Base-by-base conservation (phyloP, 2,329 filamentous ascomycete genomes). In the Pseudogymnoascus sp. region DNA sequence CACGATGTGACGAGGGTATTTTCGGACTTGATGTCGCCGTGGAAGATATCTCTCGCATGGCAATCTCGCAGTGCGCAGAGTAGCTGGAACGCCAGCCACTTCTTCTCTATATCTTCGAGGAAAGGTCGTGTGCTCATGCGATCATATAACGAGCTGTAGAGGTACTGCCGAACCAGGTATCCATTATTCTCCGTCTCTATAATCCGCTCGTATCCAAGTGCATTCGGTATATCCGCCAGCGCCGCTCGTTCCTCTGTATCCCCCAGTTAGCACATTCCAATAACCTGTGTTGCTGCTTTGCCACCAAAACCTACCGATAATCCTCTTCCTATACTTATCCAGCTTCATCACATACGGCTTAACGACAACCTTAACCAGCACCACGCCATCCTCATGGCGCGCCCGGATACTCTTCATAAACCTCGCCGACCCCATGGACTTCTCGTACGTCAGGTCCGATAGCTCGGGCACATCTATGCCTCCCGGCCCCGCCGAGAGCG, bases 21-120 rank as follows among this genome's bases (percentile, higher is more conserved):
- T 75, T 99, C 93, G 1, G 93, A 94, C 79, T 99, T 99, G 78
- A 99, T 97, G 72, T 99, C 95, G 63, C 94, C 95, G 72, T 99
- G 94, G 73, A 92, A 97, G 60, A 99, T 82, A 69, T 95, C 90
- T 55, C 88, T 83, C 29, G 88, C 82, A 74, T 99, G 94, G 69
- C 91, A 97, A 74, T 99, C 95, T 62, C 92, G 87, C 63, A 99
- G 79, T 2, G 90, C 92, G 74, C 92, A 97, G 9, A 99, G 82
- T 2, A 99, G 82, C 77, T 99, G 94, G 70, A 96, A 99, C 0
- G 93, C 90, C 59, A 99, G 83, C 94, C 94, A 99, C 78, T 96
- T 97, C 81, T 97, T 97, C 75, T 99, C 94, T 67, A 99, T 94
- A 67, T 96, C 90, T 75, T 99, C 95, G 8, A 97, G 80, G 69